Percentiles rank a stretch among this genome's conserved stretches.
Evolutionary conservation across 768 basidiomycete species (phyloP).

Genomic region (Naganishia randhawae): DNA sequence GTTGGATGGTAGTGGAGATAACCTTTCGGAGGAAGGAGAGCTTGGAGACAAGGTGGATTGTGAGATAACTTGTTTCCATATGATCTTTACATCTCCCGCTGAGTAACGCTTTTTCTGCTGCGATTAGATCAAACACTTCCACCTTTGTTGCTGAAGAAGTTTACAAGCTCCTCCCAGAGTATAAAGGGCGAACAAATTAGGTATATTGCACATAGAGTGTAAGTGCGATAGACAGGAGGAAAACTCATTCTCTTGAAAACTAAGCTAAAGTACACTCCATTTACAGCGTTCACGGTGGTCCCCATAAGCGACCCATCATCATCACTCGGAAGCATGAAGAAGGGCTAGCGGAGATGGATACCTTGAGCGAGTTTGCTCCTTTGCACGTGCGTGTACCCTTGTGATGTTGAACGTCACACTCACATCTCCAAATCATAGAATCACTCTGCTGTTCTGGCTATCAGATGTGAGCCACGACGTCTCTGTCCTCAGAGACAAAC

Average conservation of each 20-base stretch:
- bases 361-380: conserved; percentile 64
- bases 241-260: not conserved
- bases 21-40: conserved; percentile 40
- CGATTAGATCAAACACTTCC: conserved; percentile 42
- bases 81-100: not conserved
- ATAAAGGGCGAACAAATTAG: conserved; percentile 49
- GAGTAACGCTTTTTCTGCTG: not conserved
- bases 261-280: conserved; percentile 62
- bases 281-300: conserved; percentile 82
- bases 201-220: conserved; percentile 51
- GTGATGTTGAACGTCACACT: too few relatives aligned
- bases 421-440: too few relatives aligned
- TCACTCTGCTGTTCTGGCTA: conserved; percentile 53
- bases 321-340: conserved; percentile 67
- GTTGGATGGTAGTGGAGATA: conserved; percentile 32
- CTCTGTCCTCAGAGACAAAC: not conserved
- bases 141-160: conserved; percentile 40
- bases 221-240: conserved; percentile 4
- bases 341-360: conserved; percentile 69
- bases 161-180: conserved; percentile 31
- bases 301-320: conserved; percentile 65
- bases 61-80: conserved; percentile 27
- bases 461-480: conserved; percentile 35
- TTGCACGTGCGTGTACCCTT: conserved; percentile 62
- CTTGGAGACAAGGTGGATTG: conserved; percentile 45